phyloP scores from a whole-genome alignment of 2,329 filamentous ascomycete genomes.

The Cytospora chrysosperma region DNA sequence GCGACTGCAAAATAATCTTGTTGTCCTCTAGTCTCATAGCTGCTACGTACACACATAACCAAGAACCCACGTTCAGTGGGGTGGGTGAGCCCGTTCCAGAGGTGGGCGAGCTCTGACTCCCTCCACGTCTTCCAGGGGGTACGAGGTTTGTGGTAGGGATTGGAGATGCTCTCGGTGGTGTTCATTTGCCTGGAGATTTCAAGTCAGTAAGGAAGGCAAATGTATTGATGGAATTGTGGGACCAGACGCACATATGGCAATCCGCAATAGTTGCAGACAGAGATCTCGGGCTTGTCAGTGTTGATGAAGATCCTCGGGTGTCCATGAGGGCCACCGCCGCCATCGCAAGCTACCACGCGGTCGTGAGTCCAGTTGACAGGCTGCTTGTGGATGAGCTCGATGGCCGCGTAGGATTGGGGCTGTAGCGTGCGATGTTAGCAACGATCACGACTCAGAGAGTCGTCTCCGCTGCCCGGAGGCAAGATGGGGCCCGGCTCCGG shows the following conservation, averaged over 20 bases:
- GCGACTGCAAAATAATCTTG: not conserved
- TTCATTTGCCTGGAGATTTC: slow-evolving; percentile 70
- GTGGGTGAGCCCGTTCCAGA: slow-evolving; percentile 20
- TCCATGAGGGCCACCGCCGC: slow-evolving; percentile 84
- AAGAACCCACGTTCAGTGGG: slow-evolving; percentile 1
- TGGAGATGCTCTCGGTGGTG: slow-evolving; percentile 83
- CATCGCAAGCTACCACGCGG: slow-evolving; percentile 81
- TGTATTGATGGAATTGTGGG: no score
- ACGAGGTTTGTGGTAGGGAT: slow-evolving; percentile 75
- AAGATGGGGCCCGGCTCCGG: not conserved
- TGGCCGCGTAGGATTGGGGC: slow-evolving; percentile 87
- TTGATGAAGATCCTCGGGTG: slow-evolving; percentile 98
- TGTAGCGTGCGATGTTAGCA: slow-evolving; percentile 39
- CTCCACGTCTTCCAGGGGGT: slow-evolving; percentile 59
- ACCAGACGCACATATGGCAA: slow-evolving; percentile 74
- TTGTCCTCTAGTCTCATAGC: slow-evolving; percentile 1
- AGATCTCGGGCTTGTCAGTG: slow-evolving; percentile 93
- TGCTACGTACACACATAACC: slow-evolving; percentile 14
- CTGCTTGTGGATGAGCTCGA: slow-evolving; percentile 94
- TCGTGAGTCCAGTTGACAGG: slow-evolving; percentile 90
- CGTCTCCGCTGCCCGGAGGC: not conserved
- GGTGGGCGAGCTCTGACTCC: slow-evolving; percentile 35
- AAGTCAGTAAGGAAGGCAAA: not conserved
- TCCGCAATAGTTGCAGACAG: slow-evolving; percentile 88
- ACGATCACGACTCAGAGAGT: no score